These are phyloP conservation scores for Barbarea vulgaris DNA, from an alignment of 345 rosid species.

Conservation along the genomic window DNA sequence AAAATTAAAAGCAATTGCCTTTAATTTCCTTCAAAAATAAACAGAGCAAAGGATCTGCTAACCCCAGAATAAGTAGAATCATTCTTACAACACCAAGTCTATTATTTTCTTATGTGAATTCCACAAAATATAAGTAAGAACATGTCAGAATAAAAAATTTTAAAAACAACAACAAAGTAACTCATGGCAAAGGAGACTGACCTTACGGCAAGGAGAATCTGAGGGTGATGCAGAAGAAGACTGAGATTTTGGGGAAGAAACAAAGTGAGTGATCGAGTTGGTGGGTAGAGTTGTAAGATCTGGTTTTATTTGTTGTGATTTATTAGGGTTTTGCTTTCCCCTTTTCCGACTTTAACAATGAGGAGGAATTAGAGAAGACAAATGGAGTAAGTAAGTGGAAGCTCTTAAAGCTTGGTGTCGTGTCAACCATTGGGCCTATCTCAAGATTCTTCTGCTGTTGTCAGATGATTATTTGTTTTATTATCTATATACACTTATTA, in stretches of 20 bases:
- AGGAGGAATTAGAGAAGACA: slow-evolving; percentile 28
- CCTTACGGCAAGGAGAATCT: slow-evolving; percentile 21
- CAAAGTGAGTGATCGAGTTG: background rate
- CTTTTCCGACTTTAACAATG: slow-evolving; percentile 33
- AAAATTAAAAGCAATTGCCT: background rate
- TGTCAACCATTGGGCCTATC: slow-evolving; percentile 34
- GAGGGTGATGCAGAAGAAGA: slow-evolving; percentile 4
- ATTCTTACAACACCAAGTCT: background rate
- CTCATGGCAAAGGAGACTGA: slow-evolving; percentile 6
- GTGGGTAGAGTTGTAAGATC: slow-evolving; percentile 28
- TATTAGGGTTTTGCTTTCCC: slow-evolving; percentile 34
- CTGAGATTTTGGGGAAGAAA: background rate
- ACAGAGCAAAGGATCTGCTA: slow-evolving; percentile 6
- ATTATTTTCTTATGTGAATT: background rate
- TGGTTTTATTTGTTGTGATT: slow-evolving; percentile 14
- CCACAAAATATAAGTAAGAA: slow-evolving; percentile 7
- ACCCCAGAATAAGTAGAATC: slow-evolving; percentile 3
- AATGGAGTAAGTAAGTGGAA: slow-evolving; percentile 33
- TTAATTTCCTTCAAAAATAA: background rate
- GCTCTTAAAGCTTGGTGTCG: slow-evolving; percentile 29
- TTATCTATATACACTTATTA: no score
- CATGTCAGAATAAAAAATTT: background rate
- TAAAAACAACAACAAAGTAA: background rate
- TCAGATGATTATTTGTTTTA: slow-evolving; percentile 28
- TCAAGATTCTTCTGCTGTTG: slow-evolving; percentile 33